Evolutionary conservation across 495 filamentous ascomycete genomes (phyloP), one percentile per base, ranked within the genome.

Genomic region (Cercophora samala): DNA sequence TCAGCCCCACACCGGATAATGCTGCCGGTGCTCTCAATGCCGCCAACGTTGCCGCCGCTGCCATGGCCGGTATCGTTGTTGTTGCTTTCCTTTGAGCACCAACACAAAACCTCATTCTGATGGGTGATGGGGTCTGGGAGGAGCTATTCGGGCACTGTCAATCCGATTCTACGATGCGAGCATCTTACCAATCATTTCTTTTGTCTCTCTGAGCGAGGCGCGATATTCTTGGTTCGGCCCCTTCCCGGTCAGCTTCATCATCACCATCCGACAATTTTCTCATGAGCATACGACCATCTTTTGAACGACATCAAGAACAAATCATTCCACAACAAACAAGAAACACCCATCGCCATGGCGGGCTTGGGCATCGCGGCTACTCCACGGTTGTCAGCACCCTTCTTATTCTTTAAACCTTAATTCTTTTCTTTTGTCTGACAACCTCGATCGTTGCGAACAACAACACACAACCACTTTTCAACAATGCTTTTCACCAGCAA

Each of bases 151-250:
- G 46, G 26, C 61, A 68, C 69, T 70, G 59, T 66, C 65, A 68
- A 71, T 19, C 62, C 75, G 73, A 77, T 70, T 72, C 76, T 78
- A 75, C 76, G 77, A 80, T 81, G 80, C 79, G 74, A 78, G 60
- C 77, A 79, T 81, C 73, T 71, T 19, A 68, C 70, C 75, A 72
- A 70, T 75, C 68, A 70, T 80, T 82, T 81, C 76, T 69, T 81
- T 78, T 80, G 75, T 78, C 73, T 32, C 24, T 29, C 25, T 73
- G 62, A 73, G 70, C 67, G 66, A 72, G 76, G 70, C 69, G 64
- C 60, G n/a, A 32, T 21, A 51, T 62, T 58, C 58, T 58, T 56
- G 62, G 63, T 56, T 58, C 63, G 23, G 52, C 63, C 53, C 17
- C 24, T 29, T 60, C 24, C 26, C 29, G 26, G 24, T 25, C 60